Percentiles rank a stretch among this genome's conserved stretches.
These are phyloP conservation scores for Aspergillus sp. DNA, from an alignment of 2,329 filamentous ascomycete genomes.

Conservation along the genomic window DNA sequence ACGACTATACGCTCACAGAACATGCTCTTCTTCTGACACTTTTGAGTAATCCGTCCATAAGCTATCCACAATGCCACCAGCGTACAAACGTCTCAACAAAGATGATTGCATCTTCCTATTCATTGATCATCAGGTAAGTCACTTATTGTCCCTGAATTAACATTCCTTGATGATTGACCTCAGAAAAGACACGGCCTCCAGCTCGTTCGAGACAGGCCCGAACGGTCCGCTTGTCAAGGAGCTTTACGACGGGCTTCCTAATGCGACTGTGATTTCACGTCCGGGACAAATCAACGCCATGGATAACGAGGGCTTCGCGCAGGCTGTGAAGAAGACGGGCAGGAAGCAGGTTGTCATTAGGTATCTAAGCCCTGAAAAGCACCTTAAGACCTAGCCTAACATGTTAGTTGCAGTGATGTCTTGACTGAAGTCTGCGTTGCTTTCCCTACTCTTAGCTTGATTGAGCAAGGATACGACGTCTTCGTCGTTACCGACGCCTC, in stretches of 20 bases:
- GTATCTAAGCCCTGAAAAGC: constrained; percentile 9
- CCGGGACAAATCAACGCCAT: constrained; percentile 70
- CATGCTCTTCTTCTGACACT: no score
- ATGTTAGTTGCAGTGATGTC: not conserved
- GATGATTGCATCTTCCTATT: constrained; percentile 13
- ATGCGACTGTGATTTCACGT: constrained; percentile 59
- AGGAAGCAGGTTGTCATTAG: constrained; percentile 64
- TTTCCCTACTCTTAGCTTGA: constrained; percentile 66
- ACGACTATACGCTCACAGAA: no score
- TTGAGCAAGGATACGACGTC: constrained; percentile 64
- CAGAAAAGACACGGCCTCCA: constrained; percentile 29
- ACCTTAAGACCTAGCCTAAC: not conserved
- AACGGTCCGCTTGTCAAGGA: constrained; percentile 66
- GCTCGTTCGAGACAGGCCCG: constrained; percentile 61
- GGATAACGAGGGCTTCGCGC: constrained; percentile 65
- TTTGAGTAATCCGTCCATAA: not conserved
- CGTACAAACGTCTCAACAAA: not conserved
- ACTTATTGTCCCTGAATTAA: constrained; percentile 2
- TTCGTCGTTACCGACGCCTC: constrained; percentile 67
- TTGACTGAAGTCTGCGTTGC: constrained; percentile 46
- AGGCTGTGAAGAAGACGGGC: constrained; percentile 57
- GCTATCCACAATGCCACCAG: not conserved
- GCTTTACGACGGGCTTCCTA: constrained; percentile 60
- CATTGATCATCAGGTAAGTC: constrained; percentile 24
- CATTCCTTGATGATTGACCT: not conserved